Conservation (phyloP, 1,284 basidiomycete genomes). For the Albatrellus sp. region DNA sequence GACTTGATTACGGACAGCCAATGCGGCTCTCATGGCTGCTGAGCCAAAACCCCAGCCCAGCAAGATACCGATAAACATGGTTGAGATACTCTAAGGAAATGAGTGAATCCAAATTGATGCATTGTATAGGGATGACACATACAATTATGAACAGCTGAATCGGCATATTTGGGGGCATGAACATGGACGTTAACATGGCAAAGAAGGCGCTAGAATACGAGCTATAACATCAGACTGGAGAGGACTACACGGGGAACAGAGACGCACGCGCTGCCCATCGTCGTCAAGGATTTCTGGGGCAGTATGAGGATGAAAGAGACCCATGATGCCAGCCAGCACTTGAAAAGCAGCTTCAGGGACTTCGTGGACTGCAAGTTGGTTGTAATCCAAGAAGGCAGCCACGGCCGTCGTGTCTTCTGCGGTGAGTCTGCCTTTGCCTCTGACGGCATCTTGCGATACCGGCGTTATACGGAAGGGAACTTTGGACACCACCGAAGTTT, state of each 20-base stretch:
- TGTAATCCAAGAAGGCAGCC: constrained; percentile 15
- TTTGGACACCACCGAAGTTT: too few species aligned
- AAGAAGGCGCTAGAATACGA: constrained; percentile 21
- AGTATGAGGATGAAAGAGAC: constrained; percentile 16
- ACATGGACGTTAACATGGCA: constrained; percentile 19
- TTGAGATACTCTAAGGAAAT: constrained; percentile 25
- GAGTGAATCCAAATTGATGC: not conserved
- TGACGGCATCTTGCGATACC: too few species aligned
- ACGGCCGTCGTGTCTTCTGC: too few species aligned
- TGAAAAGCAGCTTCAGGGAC: constrained; percentile 14
- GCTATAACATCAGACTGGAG: not conserved
- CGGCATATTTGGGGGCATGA: constrained; percentile 24
- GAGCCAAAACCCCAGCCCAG: constrained; percentile 69
- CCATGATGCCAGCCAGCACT: constrained; percentile 18
- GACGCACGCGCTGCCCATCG: constrained; percentile 18
- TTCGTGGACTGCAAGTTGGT: constrained; percentile 12
- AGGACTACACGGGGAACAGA: not conserved
- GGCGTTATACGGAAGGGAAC: too few species aligned
- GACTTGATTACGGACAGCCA: constrained; percentile 40
- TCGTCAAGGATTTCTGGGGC: constrained; percentile 13
- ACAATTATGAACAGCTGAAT: constrained; percentile 26
- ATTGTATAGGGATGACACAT: constrained; percentile 9
- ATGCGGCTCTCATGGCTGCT: constrained; percentile 58
- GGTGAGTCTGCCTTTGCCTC: too few species aligned
- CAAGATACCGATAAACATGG: constrained; percentile 44